Evolutionary conservation across 805 yeast genomes (phyloP).

Genomic region (Teunomyces atbi): DNA sequence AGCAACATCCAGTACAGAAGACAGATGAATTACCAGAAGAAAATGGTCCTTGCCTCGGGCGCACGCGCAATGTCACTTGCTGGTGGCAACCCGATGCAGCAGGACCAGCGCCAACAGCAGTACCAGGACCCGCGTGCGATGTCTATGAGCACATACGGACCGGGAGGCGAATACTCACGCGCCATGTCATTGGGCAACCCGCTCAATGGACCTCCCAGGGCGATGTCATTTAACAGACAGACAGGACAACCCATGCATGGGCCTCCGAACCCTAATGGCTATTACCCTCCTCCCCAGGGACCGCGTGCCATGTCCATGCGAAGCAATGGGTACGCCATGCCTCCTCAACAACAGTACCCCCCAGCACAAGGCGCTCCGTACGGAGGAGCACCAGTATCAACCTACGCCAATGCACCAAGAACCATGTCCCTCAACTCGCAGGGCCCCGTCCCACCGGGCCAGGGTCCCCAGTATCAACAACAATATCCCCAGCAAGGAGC

Average conservation of each 20-base stretch:
- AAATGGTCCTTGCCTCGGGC: slow-evolving; percentile 47
- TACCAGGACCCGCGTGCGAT: slow-evolving; percentile 13
- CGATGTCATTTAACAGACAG: slow-evolving; percentile 24
- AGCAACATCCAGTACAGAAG: slow-evolving; percentile 63
- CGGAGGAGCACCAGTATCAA: slow-evolving; percentile 1
- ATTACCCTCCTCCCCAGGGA: slow-evolving; percentile 2
- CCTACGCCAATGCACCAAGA: slow-evolving; percentile 18
- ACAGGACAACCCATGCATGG: slow-evolving; percentile 12
- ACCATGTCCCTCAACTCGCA: slow-evolving; percentile 25
- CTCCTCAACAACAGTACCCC: background rate
- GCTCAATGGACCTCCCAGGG: slow-evolving; percentile 23
- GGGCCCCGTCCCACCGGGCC: slow-evolving; percentile 3
- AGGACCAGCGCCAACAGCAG: slow-evolving; percentile 8
- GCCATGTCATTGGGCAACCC: slow-evolving; percentile 13
- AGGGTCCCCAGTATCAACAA: slow-evolving; percentile 10
- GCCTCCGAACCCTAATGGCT: slow-evolving; percentile 9
- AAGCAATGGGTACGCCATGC: slow-evolving; percentile 6
- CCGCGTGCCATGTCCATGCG: slow-evolving; percentile 12
- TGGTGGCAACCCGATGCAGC: slow-evolving; percentile 27
- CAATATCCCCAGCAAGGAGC: slow-evolving; percentile 7
- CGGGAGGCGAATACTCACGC: slow-evolving; percentile 4
- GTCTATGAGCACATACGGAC: slow-evolving; percentile 11
- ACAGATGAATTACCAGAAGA: slow-evolving; percentile 65
- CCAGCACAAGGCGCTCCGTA: slow-evolving; percentile 1
- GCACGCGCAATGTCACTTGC: slow-evolving; percentile 47